Evolutionary conservation across 2,329 filamentous ascomycete genomes (phyloP).

Genomic region (Phaeosphaeria sp.): DNA sequence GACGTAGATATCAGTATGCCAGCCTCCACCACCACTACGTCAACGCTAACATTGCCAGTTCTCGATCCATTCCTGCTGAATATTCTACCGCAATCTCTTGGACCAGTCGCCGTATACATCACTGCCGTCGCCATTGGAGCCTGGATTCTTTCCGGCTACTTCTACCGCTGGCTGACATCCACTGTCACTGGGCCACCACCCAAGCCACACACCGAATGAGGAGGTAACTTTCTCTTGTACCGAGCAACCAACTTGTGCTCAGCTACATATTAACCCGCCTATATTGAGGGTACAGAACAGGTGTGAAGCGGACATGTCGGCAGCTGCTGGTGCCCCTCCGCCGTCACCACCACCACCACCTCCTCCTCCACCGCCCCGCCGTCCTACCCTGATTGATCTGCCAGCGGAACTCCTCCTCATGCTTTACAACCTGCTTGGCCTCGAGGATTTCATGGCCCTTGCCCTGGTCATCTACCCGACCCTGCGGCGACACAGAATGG

Average conservation of each 20-base stretch:
- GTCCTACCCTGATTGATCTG: constrained; percentile 45
- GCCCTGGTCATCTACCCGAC: constrained; percentile 55
- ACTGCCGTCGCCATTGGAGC: constrained; percentile 62
- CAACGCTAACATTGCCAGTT: constrained; percentile 54
- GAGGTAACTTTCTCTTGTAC: not conserved
- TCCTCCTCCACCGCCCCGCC: constrained; percentile 20
- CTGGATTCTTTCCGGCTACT: constrained; percentile 57
- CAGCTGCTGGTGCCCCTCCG: constrained; percentile 26
- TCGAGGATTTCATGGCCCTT: constrained; percentile 53
- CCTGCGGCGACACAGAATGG: constrained; percentile 46
- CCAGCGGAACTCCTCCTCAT: constrained; percentile 56
- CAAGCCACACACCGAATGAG: constrained; percentile 45
- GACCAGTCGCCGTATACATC: constrained; percentile 75
- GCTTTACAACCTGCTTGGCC: constrained; percentile 51
- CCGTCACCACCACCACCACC: constrained; percentile 20
- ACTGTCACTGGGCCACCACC: constrained; percentile 21
- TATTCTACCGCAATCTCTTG: constrained; percentile 76
- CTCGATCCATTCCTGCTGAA: constrained; percentile 87
- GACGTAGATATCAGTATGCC: constrained; percentile 70
- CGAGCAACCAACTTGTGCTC: not conserved
- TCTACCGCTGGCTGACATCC: constrained; percentile 44
- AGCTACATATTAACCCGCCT: not conserved
- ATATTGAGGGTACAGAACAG: not conserved
- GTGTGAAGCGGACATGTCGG: constrained; percentile 25
- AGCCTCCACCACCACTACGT: not conserved